Conservation (phyloP, 805 yeast species). For the Sugiyamaella marilandica region DNA sequence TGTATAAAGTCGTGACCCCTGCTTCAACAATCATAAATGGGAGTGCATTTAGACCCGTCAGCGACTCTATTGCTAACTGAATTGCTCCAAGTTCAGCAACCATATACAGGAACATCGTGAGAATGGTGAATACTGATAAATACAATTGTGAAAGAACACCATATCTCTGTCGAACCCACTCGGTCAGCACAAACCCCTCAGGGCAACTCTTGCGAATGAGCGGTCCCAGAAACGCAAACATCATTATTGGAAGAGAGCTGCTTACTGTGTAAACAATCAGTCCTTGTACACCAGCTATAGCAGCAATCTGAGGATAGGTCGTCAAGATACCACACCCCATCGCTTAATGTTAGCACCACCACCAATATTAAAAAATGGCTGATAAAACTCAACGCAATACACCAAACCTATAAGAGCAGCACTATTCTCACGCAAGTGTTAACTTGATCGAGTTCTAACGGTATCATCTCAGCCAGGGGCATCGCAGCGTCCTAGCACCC, state of each 20-base stretch:
- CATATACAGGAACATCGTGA: slow-evolving; percentile 76
- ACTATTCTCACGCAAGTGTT: slow-evolving; percentile 74
- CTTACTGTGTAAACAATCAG: slow-evolving; percentile 71
- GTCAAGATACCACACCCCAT: slow-evolving; percentile 87
- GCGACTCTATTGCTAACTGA: slow-evolving; percentile 65
- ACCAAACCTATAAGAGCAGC: slow-evolving; percentile 16
- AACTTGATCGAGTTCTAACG: slow-evolving; percentile 78
- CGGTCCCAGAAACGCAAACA: slow-evolving; percentile 84
- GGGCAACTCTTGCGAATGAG: slow-evolving; percentile 73
- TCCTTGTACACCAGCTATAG: slow-evolving; percentile 82
- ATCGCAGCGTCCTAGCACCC: slow-evolving; percentile 9
- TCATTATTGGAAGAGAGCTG: slow-evolving; percentile 77
- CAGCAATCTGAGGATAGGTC: slow-evolving; percentile 83
- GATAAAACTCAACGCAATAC: not conserved
- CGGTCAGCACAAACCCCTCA: slow-evolving; percentile 84
- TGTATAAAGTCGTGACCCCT: slow-evolving; percentile 80
- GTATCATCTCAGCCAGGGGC: slow-evolving; percentile 62
- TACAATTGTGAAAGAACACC: slow-evolving; percentile 71
- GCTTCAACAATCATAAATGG: slow-evolving; percentile 83
- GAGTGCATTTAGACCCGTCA: slow-evolving; percentile 74
- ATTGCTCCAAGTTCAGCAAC: slow-evolving; percentile 82
- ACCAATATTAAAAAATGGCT: not conserved
- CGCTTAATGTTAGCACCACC: slow-evolving; percentile 40
- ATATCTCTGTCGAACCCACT: slow-evolving; percentile 85
- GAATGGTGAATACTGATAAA: slow-evolving; percentile 72